Conservation (phyloP, 306 rosid species). For the Corylus heterophylla region DNA sequence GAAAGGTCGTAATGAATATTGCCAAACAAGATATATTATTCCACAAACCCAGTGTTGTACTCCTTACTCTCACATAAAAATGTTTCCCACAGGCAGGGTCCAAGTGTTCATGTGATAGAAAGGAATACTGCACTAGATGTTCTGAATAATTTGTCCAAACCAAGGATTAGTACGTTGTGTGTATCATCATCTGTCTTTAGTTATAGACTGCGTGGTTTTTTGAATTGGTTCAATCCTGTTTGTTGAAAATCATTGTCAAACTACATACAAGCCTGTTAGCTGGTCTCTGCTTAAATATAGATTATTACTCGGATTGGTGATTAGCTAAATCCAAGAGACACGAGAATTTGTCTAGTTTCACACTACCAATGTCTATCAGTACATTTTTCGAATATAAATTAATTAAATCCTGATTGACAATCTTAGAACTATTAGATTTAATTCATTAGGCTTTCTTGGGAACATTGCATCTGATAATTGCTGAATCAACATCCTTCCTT, state of each 20-base stretch:
- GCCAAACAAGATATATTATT: background rate
- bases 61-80: background rate
- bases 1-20: background rate
- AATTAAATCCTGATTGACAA: background rate
- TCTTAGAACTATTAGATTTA: background rate
- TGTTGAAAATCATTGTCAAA: conserved; percentile 1
- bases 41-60: background rate
- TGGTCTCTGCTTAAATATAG: background rate
- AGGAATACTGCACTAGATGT: background rate
- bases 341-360: background rate
- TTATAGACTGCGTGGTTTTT: background rate
- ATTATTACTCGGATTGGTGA: background rate
- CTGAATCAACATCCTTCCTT: background rate
- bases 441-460: background rate
- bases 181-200: background rate
- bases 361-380: background rate
- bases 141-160: background rate
- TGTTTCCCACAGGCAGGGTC: background rate
- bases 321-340: conserved; percentile 16
- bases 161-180: background rate
- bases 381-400: background rate
- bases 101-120: background rate
- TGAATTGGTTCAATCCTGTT: background rate
- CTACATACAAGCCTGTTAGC: background rate
- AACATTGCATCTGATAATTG: background rate